These are phyloP conservation scores for Aureobasidium uvarum DNA, from an alignment of 2,329 filamentous ascomycete genomes.

Conservation along the genomic window DNA sequence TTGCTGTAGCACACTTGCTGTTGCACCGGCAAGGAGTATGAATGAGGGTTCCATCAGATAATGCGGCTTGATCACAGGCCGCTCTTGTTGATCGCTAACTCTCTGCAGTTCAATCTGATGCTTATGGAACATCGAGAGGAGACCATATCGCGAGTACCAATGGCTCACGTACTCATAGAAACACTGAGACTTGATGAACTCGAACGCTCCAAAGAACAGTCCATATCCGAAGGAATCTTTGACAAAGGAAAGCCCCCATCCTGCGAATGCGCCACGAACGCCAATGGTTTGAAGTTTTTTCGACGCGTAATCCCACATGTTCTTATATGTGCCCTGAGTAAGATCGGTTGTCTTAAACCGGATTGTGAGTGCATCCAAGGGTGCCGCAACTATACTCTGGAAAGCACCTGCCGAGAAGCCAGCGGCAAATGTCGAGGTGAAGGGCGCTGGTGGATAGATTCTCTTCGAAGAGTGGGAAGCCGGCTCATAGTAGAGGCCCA, in stretches of 20 bases:
- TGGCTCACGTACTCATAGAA: constrained; percentile 69
- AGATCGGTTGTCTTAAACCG: constrained; percentile 65
- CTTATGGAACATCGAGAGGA: constrained; percentile 38
- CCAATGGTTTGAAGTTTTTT: constrained; percentile 71
- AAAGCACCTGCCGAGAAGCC: constrained; percentile 67
- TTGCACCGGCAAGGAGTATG: constrained; percentile 65
- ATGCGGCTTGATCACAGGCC: constrained; percentile 64
- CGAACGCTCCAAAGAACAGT: constrained; percentile 72
- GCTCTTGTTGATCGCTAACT: constrained; percentile 31
- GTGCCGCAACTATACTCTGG: constrained; percentile 70
- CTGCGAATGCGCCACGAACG: constrained; percentile 68
- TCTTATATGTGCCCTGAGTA: constrained; percentile 59
- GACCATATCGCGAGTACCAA: constrained; percentile 58
- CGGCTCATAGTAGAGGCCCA: constrained; percentile 65
- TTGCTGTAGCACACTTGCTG: constrained; percentile 68
- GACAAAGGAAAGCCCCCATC: constrained; percentile 65
- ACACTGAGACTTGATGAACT: constrained; percentile 71
- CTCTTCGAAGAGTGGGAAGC: constrained; percentile 60
- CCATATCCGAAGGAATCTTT: constrained; percentile 70
- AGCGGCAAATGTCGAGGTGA: constrained; percentile 64
- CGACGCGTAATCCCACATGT: constrained; percentile 70
- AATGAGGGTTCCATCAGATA: constrained; percentile 74
- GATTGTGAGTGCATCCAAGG: constrained; percentile 71
- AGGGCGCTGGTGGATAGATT: constrained; percentile 67
- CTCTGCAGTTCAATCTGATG: constrained; percentile 36